Evolutionary conservation across 2,329 filamentous ascomycete species (phyloP), one percentile per base, ranked within the genome.

Genomic region (Fusarium tjaetaba): DNA sequence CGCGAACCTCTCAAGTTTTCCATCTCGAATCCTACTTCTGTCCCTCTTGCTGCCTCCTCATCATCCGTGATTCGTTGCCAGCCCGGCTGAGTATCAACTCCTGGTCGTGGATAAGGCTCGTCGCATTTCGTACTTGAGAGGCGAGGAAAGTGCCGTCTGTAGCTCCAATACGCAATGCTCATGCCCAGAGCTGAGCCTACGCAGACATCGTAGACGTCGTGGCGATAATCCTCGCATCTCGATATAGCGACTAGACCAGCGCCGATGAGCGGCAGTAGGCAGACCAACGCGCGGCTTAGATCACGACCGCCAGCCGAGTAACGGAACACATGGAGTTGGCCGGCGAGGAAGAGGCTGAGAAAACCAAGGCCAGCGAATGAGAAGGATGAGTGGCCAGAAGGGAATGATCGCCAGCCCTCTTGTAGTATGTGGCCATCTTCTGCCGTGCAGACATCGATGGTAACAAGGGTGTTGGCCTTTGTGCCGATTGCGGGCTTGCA

Each of bases 331-430:
- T 88, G 86, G 55, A 91, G 82, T 80, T 93, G 91, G 7, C 92
- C 92, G 4, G 91, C 90, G 34, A 94, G 84, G 79, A 93, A 94
- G 32, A 94, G 83, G 28, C 90, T 88, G 24, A 95, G 83, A 79
- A 93, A 96, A 6, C 94, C 93, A 15, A 97, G 85, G 1, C 94
- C 94, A 7, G 90, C 89, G 79, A 96, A 97, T 2, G 93, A 88
- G 79, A 95, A 95, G 68, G 91, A 93, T 18, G 89, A 92, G 81
- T 97, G 94, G 2, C 94, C 94, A 4, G 90, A 93, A 2, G 94
- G 94, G 76, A 96, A 97, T 28, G 91, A 94, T 46, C 94, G 90
- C 92, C 93, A 96, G 22, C 94, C 94, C 76, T 97, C 94, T 72
- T 96, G 92, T 8, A 97, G 86, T 4, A 86, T 85, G 80, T 94